Percentiles rank a stretch among this genome's conserved stretches.
phyloP scores from a whole-genome alignment of 2,329 filamentous ascomycete genomes.

The Ceratocystis eucalypticola region DNA sequence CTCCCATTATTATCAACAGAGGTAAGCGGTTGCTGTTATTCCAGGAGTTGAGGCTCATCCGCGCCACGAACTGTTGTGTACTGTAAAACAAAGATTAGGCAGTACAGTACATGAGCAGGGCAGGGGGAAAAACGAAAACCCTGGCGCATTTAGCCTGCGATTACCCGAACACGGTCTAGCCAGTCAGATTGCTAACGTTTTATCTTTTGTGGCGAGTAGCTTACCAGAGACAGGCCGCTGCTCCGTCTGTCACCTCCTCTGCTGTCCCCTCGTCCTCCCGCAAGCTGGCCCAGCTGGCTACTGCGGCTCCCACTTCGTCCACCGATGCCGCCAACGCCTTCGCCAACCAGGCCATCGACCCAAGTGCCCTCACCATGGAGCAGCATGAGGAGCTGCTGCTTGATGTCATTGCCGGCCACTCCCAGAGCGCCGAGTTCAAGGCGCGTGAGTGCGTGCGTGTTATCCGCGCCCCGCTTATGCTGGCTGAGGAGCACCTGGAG shows the following conservation, averaged over 20 bases:
- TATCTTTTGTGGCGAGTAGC: background rate
- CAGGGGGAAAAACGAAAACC: background rate
- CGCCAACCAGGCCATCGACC: conserved; percentile 11
- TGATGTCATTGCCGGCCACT: conserved; percentile 17
- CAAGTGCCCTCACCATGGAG: conserved; percentile 9
- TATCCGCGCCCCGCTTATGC: conserved; percentile 18
- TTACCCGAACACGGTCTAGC: background rate
- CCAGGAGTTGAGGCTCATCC: background rate
- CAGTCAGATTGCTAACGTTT: background rate
- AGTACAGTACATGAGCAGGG: background rate
- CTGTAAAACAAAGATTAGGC: background rate
- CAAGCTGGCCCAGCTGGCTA: conserved; percentile 15
- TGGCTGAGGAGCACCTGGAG: conserved; percentile 17
- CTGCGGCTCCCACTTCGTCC: conserved; percentile 8
- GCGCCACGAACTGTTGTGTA: background rate
- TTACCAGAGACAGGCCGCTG: conserved; percentile 8
- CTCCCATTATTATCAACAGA: conserved; percentile 1
- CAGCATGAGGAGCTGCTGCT: conserved; percentile 18
- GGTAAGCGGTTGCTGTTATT: background rate
- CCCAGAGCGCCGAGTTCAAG: conserved; percentile 13
- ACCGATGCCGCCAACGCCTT: conserved; percentile 11
- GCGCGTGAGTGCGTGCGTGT: conserved; percentile 16
- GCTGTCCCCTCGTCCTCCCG: conserved; percentile 1
- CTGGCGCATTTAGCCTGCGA: background rate
- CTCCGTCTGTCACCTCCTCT: background rate